Conservation (phyloP, 2,329 filamentous ascomycete genomes). For the Hymenoscyphus infarciens region DNA sequence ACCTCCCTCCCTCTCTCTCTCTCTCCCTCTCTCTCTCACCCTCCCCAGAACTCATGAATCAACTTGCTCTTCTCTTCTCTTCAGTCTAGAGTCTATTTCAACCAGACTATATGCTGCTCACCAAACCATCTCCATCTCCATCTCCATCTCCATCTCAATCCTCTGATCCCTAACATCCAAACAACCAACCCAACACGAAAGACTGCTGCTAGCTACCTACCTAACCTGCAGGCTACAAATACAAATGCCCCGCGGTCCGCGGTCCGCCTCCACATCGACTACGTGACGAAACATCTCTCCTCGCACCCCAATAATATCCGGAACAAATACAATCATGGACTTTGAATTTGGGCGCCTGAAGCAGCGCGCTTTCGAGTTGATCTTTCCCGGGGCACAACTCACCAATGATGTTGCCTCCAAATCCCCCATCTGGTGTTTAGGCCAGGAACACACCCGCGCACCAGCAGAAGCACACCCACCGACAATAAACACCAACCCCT, state of each 20-base stretch:
- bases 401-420: constrained; percentile 68
- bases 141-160: background rate
- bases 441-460: constrained; percentile 48
- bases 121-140: background rate
- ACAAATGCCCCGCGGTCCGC: background rate
- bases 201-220: background rate
- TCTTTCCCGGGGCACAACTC: constrained; percentile 89
- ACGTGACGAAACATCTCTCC: background rate
- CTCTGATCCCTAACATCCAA: background rate
- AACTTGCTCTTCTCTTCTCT: background rate
- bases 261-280: background rate
- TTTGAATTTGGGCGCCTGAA: constrained; percentile 75
- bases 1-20: background rate
- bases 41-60: background rate
- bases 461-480: constrained; percentile 11
- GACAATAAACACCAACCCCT: background rate
- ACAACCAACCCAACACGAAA: background rate
- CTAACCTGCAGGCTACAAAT: background rate
- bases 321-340: constrained; percentile 49
- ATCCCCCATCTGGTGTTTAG: constrained; percentile 81
- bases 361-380: constrained; percentile 58
- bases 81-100: background rate
- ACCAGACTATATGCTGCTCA: background rate
- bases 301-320: background rate
- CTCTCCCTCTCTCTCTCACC: no score